Conservation (phyloP, 1,284 basidiomycete species). For the Exobasidium rhododendri region DNA sequence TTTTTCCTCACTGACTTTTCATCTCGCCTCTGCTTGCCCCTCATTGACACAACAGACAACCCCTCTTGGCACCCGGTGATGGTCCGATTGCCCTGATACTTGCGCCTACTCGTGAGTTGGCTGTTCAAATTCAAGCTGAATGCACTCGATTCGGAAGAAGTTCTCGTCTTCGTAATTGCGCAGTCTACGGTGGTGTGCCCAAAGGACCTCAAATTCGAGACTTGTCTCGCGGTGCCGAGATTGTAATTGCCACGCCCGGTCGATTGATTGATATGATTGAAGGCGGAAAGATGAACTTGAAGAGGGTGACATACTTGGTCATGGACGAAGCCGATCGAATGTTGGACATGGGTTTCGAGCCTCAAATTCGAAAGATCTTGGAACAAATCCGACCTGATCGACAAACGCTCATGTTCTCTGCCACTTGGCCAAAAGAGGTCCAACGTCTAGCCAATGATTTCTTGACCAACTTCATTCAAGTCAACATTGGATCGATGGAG, state of each 20-base stretch:
- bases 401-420: conserved; percentile 79
- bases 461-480: conserved; percentile 91
- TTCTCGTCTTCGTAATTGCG: conserved; percentile 94
- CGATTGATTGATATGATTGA: conserved; percentile 84
- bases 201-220: conserved; percentile 98
- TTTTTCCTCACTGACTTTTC: background rate
- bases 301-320: conserved; percentile 92
- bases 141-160: conserved; percentile 97
- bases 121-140: conserved; percentile 97
- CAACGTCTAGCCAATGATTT: conserved; percentile 97
- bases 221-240: conserved; percentile 90
- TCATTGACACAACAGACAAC: too few species aligned
- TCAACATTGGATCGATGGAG: conserved; percentile 98
- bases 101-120: conserved; percentile 95
- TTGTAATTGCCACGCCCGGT: conserved; percentile 77
- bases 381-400: conserved; percentile 93
- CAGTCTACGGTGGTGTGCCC: conserved; percentile 96
- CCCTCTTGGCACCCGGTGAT: conserved; percentile 86
- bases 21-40: background rate
- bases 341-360: conserved; percentile 99
- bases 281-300: conserved; percentile 90
- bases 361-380: conserved; percentile 97
- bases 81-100: conserved; percentile 95
- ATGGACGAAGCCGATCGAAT: conserved; percentile 99
- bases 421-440: conserved; percentile 99